These are phyloP conservation scores for Vitis labrusca DNA, from an alignment of 164 flowering plant genomes.

Conservation along the genomic window DNA sequence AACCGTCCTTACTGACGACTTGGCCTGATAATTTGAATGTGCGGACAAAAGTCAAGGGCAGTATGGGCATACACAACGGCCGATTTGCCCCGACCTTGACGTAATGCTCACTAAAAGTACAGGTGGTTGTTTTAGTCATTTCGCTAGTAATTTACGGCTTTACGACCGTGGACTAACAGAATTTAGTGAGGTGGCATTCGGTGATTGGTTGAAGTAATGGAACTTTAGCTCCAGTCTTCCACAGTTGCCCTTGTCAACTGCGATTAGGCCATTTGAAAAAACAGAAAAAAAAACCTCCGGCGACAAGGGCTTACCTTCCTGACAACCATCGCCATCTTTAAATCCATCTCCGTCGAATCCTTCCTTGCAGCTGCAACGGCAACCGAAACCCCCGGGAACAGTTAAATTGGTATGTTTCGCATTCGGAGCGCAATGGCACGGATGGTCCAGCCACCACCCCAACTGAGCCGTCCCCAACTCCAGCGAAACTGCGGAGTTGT, in stretches of 20 bases:
- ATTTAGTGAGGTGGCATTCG: not conserved
- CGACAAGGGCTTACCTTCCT: slow-evolving; percentile 38
- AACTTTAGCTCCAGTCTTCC: not conserved
- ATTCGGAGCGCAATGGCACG: slow-evolving; percentile 30
- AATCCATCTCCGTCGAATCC: slow-evolving; percentile 60
- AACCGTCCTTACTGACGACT: too few species aligned
- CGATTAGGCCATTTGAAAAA: slow-evolving; percentile 8
- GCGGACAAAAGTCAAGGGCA: too few species aligned
- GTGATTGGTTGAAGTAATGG: not conserved
- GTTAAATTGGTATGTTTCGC: slow-evolving; percentile 28
- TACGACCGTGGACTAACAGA: not conserved
- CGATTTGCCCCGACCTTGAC: not conserved
- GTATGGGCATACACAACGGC: not conserved
- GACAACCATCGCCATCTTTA: slow-evolving; percentile 40
- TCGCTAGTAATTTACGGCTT: not conserved
- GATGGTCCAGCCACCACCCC: slow-evolving; percentile 54
- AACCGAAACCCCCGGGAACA: slow-evolving; percentile 14
- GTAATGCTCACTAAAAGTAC: too few species aligned
- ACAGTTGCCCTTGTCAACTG: slow-evolving; percentile 6
- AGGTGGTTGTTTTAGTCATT: not conserved
- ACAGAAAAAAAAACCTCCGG: not conserved
- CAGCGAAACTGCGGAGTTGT: slow-evolving; percentile 18
- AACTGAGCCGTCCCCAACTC: slow-evolving; percentile 37
- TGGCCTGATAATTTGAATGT: too few species aligned
- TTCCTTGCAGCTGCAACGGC: slow-evolving; percentile 41